Evolutionary conservation across 345 rosid genomes (phyloP).

Genomic region (Trapa bicornis): DNA sequence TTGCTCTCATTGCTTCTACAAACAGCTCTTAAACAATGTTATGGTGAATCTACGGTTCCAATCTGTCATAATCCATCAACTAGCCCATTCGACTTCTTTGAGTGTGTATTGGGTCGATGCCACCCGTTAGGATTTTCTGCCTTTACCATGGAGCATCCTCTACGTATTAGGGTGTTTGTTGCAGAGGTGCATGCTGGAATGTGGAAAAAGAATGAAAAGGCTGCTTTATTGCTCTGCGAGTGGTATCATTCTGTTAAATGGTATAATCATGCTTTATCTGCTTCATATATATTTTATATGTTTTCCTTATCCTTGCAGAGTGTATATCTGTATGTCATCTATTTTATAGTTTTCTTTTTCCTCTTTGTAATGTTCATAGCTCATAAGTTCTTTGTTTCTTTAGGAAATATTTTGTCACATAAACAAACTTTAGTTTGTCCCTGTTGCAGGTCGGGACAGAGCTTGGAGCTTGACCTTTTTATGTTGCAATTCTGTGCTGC

Average conservation of each 20-base stretch:
- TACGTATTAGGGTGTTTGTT: slow-evolving; percentile 81
- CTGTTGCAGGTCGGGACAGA: slow-evolving; percentile 74
- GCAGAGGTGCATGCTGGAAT: slow-evolving; percentile 86
- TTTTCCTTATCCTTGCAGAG: neutral
- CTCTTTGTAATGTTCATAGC: neutral
- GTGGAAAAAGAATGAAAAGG: slow-evolving; percentile 93
- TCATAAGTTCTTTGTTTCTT: neutral
- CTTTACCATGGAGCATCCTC: slow-evolving; percentile 76
- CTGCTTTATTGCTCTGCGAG: slow-evolving; percentile 51
- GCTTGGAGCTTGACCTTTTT: slow-evolving; percentile 91
- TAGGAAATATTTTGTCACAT: neutral
- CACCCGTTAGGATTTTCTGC: slow-evolving; percentile 79
- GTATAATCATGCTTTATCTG: slow-evolving; percentile 29
- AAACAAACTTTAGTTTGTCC: slow-evolving; percentile 9
- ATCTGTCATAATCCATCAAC: slow-evolving; percentile 21
- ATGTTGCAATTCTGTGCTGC: slow-evolving; percentile 96
- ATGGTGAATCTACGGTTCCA: slow-evolving; percentile 38
- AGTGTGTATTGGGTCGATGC: slow-evolving; percentile 40
- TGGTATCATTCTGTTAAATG: slow-evolving; percentile 78
- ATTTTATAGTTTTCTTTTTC: neutral
- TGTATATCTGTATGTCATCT: no score
- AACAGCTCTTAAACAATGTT: slow-evolving; percentile 51
- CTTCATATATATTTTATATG: neutral
- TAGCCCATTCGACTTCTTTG: slow-evolving; percentile 46
- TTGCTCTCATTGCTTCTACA: slow-evolving; percentile 66